Percentiles rank a stretch among this genome's conserved stretches.
Conservation (phyloP, 352 stramenopile genomes). For the Phytophthora hibernalis region DNA sequence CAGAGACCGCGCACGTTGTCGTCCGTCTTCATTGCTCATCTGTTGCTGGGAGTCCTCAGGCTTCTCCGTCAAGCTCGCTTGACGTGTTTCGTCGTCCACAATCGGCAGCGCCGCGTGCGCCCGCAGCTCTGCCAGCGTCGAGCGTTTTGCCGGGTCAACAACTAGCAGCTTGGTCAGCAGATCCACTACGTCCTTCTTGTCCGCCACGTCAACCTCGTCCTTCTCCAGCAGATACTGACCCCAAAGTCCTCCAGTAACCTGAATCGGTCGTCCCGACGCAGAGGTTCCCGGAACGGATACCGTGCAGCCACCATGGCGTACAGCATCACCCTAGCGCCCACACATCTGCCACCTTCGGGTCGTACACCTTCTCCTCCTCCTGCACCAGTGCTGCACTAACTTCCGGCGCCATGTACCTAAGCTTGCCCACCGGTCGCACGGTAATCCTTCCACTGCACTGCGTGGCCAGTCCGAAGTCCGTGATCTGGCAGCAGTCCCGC, state of each 20-base stretch:
- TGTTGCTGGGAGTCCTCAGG: constrained; percentile 6
- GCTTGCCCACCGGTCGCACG: constrained; percentile 70
- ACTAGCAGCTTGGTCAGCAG: constrained; percentile 63
- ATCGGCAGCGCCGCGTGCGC: constrained; percentile 45
- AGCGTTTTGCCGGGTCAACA: constrained; percentile 54
- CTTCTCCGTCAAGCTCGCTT: constrained; percentile 9
- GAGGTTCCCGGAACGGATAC: constrained; percentile 70
- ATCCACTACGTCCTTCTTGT: constrained; percentile 51
- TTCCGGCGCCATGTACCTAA: constrained; percentile 86
- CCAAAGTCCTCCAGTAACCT: constrained; percentile 62
- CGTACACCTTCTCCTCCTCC: constrained; percentile 48
- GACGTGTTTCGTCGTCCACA: constrained; percentile 17
- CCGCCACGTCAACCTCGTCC: constrained; percentile 58
- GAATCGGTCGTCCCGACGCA: constrained; percentile 65
- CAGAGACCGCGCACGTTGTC: constrained; percentile 29
- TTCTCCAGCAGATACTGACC: constrained; percentile 74
- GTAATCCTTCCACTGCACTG: constrained; percentile 29
- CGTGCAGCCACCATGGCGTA: constrained; percentile 72
- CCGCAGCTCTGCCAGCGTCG: constrained; percentile 49
- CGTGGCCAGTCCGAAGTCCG: constrained; percentile 82
- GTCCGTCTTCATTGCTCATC: constrained; percentile 17
- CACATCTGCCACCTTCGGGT: constrained; percentile 70
- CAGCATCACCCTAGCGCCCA: constrained; percentile 88
- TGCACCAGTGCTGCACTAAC: constrained; percentile 40
- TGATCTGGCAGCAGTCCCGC: constrained; percentile 73